phyloP scores from a whole-genome alignment of 169 alveolate genomes.

The Eimeria sp. region DNA sequence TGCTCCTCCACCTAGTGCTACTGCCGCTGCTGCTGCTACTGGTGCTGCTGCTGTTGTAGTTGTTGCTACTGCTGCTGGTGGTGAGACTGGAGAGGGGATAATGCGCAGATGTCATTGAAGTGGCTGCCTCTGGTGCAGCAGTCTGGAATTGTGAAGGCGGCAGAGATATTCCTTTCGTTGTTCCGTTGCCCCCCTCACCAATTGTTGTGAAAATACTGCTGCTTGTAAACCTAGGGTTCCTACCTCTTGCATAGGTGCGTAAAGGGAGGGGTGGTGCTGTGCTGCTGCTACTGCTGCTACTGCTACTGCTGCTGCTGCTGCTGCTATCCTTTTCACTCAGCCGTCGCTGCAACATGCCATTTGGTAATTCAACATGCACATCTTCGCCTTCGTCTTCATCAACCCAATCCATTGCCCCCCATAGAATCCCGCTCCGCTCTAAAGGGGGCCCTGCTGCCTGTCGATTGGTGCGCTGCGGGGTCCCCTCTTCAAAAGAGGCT shows the following conservation, averaged over 20 bases:
- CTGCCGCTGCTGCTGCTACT: not conserved
- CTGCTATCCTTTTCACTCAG: not conserved
- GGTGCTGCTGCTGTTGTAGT: not conserved
- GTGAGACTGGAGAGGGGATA: not conserved
- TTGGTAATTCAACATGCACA: not conserved
- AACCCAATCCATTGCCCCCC: not conserved
- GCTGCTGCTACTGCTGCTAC: not conserved
- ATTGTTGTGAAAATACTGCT: not conserved
- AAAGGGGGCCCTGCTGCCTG: not conserved
- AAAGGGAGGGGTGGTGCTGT: not conserved
- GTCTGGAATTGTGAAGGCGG: not conserved
- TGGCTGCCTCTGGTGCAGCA: constrained; percentile 1
- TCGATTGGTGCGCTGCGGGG: not conserved
- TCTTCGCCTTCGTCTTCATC: not conserved
- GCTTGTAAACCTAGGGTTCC: not conserved
- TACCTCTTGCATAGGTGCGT: not conserved
- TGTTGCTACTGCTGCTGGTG: not conserved
- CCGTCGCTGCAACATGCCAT: constrained; percentile 10
- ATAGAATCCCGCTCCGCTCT: constrained; percentile 5
- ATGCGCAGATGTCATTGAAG: not conserved
- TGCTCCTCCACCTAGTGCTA: not conserved
- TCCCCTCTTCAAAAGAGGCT: not conserved
- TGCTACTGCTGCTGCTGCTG: constrained; percentile 1
- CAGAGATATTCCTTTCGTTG: not conserved
- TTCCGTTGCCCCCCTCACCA: not conserved